A percentile compares a stretch with the other conserved stretches of the same genome.
phyloP scores from a whole-genome alignment of 331 rosid species.

The Prunus yedoensis region DNA sequence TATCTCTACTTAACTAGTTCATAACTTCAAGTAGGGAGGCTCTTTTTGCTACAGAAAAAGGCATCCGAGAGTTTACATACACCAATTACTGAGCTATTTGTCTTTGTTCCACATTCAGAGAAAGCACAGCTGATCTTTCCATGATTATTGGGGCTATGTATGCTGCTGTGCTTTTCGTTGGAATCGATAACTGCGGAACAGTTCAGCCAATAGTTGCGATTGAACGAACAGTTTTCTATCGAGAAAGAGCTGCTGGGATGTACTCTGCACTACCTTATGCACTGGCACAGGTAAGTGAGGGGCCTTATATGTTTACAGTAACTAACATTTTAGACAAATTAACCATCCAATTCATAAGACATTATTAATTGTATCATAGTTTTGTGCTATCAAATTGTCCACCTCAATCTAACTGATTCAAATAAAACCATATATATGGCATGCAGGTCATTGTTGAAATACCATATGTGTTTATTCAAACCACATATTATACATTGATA shows the following conservation, averaged over 20 bases:
- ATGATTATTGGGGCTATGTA: conserved; percentile 74
- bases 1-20: conserved; percentile 12
- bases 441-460: conserved; percentile 73
- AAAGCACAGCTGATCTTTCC: conserved; percentile 40
- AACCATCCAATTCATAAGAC: background rate
- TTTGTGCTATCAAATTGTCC: background rate
- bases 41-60: background rate
- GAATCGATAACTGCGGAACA: conserved; percentile 75
- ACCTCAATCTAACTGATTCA: background rate
- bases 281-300: conserved; percentile 61
- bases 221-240: conserved; percentile 85
- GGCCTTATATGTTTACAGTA: background rate
- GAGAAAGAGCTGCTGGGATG: conserved; percentile 98
- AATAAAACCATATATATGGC: conserved; percentile 2
- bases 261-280: conserved; percentile 92
- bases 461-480: conserved; percentile 66
- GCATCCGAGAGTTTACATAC: background rate
- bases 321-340: background rate
- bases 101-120: conserved; percentile 32
- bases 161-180: conserved; percentile 70
- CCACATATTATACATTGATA: conserved; percentile 49
- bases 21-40: background rate
- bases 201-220: conserved; percentile 80
- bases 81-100: background rate
- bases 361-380: background rate